Evolutionary conservation across 306 rosid species (phyloP).

Genomic region (Inga leiocalycina): DNA sequence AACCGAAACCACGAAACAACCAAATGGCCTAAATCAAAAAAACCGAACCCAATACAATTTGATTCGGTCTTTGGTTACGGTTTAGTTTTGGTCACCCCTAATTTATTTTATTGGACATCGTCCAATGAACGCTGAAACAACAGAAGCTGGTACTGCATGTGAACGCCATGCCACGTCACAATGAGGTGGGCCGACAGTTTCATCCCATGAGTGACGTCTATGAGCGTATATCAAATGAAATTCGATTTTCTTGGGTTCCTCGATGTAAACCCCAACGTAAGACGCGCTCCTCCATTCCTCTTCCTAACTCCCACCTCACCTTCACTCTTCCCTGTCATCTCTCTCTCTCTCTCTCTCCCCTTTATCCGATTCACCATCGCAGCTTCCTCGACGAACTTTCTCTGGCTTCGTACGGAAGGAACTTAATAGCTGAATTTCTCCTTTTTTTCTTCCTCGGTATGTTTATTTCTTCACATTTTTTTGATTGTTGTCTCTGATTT

Average conservation of each 20-base stretch:
- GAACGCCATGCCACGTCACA: too few species aligned
- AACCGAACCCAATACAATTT: too few species aligned
- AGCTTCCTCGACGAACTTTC: not conserved
- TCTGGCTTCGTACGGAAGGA: not conserved
- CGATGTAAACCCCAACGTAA: not conserved
- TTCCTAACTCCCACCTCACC: not conserved
- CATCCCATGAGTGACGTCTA: not conserved
- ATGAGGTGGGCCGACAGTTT: too few species aligned
- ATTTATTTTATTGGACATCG: not conserved
- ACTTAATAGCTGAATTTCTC: not conserved
- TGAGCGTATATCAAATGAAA: not conserved
- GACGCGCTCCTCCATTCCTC: not conserved
- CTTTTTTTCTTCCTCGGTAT: conserved; percentile 25
- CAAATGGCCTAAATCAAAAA: too few species aligned
- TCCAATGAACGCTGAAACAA: not conserved
- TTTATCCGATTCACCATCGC: not conserved
- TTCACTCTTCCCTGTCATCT: not conserved
- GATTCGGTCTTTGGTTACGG: too few species aligned
- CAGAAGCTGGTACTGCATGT: not conserved
- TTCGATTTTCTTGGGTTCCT: not conserved
- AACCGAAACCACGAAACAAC: too few species aligned
- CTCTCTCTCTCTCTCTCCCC: not conserved
- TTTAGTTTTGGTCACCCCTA: too few species aligned
- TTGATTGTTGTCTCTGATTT: not conserved
- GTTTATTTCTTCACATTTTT: not conserved